Conservation (phyloP, 2,329 filamentous ascomycete species). For the Cephalotrichum gorgonifer region DNA sequence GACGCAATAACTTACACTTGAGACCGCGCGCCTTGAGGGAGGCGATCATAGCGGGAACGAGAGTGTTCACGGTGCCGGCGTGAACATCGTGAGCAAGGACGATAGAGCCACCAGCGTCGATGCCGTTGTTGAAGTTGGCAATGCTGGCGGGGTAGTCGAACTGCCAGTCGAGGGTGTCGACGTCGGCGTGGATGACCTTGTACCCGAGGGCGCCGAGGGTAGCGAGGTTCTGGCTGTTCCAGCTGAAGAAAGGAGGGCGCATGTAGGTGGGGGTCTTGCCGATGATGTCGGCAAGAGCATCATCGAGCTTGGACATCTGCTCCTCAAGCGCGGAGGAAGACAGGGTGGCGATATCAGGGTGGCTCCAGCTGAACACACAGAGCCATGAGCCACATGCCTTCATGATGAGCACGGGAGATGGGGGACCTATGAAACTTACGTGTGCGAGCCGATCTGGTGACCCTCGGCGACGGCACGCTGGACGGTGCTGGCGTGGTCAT, state of each 20-base stretch:
- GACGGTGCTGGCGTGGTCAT: slow-evolving; percentile 14
- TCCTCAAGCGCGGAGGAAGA: slow-evolving; percentile 19
- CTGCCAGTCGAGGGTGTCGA: slow-evolving; percentile 52
- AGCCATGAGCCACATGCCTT: neutral
- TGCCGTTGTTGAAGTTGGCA: slow-evolving; percentile 21
- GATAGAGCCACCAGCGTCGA: slow-evolving; percentile 29
- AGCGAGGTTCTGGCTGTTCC: slow-evolving; percentile 21
- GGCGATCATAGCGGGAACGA: slow-evolving; percentile 17
- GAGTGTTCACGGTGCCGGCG: slow-evolving; percentile 30
- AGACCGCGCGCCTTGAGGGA: slow-evolving; percentile 6
- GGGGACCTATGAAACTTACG: slow-evolving; percentile 14
- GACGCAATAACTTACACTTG: slow-evolving; percentile 1
- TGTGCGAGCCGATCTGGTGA: slow-evolving; percentile 50
- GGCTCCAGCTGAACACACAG: slow-evolving; percentile 26
- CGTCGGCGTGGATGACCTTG: slow-evolving; percentile 44
- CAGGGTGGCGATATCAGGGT: slow-evolving; percentile 28
- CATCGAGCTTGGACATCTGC: slow-evolving; percentile 34
- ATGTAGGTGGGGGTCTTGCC: slow-evolving; percentile 31
- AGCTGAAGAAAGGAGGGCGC: slow-evolving; percentile 33
- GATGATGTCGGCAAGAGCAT: slow-evolving; percentile 29
- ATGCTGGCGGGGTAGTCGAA: slow-evolving; percentile 39
- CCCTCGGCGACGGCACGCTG: slow-evolving; percentile 38
- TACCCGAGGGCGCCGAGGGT: slow-evolving; percentile 34
- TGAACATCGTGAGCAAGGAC: slow-evolving; percentile 43
- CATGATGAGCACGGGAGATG: neutral